Evolutionary conservation across 139 green algal species (phyloP).

Genomic region (Chlorella sp.): DNA sequence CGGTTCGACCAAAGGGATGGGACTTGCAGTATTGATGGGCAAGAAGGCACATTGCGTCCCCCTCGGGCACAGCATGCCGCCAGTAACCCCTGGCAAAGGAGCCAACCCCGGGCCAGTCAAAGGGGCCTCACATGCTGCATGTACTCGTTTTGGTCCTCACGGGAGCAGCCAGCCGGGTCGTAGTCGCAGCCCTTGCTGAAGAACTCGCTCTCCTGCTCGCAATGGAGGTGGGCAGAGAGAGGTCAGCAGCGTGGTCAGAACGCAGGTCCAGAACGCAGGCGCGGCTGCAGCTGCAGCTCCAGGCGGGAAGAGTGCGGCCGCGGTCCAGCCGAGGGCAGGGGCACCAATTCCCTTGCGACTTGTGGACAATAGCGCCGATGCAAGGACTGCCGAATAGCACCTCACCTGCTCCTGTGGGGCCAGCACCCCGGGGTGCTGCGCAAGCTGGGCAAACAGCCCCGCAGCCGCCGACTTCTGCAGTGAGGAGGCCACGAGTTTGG

Average conservation of each 20-base stretch:
- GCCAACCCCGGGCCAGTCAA: too few species aligned
- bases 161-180: not conserved
- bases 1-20: too few species aligned
- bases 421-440: not conserved
- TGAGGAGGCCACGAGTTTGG: not conserved
- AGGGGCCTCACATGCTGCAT: slow-evolving; percentile 17
- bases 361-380: too few species aligned
- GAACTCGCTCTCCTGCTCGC: slow-evolving; percentile 29
- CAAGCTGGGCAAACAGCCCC: slow-evolving; percentile 21
- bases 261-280: not conserved
- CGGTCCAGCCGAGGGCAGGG: not conserved
- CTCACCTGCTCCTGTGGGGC: not conserved
- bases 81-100: too few species aligned
- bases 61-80: too few species aligned
- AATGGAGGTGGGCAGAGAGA: not conserved
- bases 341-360: too few species aligned
- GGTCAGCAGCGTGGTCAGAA: not conserved
- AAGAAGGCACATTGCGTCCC: too few species aligned
- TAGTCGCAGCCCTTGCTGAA: slow-evolving; percentile 36
- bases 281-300: not conserved
- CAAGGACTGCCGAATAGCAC: not conserved
- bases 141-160: slow-evolving; percentile 11
- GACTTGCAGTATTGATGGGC: too few species aligned
- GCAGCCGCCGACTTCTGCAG: slow-evolving; percentile 16
- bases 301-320: not conserved